Conservation (phyloP, 2,329 filamentous ascomycete species). For the Raffaelea arxii region DNA sequence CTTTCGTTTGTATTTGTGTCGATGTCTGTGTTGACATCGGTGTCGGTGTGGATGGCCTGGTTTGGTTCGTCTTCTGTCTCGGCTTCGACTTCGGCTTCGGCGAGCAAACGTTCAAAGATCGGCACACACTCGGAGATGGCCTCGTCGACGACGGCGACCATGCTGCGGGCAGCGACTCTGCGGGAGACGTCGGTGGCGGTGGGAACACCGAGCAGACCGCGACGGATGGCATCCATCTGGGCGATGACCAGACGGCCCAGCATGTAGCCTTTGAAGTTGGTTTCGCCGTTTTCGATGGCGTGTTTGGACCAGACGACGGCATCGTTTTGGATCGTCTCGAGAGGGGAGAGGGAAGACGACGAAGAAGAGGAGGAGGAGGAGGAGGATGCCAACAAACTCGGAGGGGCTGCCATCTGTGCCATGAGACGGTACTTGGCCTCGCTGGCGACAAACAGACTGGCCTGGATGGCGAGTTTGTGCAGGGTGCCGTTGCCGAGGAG, state of each 20-base stretch:
- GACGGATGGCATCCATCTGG: conserved; percentile 31
- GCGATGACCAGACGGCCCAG: conserved; percentile 27
- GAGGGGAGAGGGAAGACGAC: not conserved
- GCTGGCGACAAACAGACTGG: conserved; percentile 29
- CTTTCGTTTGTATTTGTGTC: too few relatives aligned
- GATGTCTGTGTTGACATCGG: too few relatives aligned
- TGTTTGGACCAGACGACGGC: conserved; percentile 6
- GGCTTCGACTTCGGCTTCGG: not conserved
- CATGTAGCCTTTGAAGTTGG: conserved; percentile 44
- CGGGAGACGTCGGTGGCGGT: conserved; percentile 14
- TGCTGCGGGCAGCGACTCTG: not conserved
- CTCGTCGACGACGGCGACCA: conserved; percentile 9
- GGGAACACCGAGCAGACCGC: conserved; percentile 23
- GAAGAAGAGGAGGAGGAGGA: too few relatives aligned
- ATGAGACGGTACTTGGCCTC: conserved; percentile 34
- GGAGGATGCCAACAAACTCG: too few relatives aligned
- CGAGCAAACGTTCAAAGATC: conserved; percentile 14
- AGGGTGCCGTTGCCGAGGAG: conserved; percentile 31
- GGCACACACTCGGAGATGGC: conserved; percentile 14
- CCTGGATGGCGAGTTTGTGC: conserved; percentile 28
- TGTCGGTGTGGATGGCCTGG: not conserved
- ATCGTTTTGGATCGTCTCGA: conserved; percentile 2
- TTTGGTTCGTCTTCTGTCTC: not conserved
- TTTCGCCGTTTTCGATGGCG: conserved; percentile 25
- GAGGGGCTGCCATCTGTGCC: not conserved